These are phyloP conservation scores for Phytophthora ohioensis DNA, from an alignment of 352 stramenopile genomes.

Conservation along the genomic window DNA sequence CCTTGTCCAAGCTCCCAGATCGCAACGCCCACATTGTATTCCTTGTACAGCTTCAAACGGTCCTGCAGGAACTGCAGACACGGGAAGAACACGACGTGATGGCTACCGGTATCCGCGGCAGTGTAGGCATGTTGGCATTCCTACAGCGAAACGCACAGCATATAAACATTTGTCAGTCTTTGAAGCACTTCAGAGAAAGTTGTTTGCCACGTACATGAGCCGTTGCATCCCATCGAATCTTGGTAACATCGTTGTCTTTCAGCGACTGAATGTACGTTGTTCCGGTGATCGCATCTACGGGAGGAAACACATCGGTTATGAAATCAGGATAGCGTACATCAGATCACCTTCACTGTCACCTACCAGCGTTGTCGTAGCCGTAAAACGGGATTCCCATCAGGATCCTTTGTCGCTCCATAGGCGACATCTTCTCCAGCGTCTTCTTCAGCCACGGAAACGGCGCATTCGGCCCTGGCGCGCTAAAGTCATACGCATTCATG, in stretches of 20 bases:
- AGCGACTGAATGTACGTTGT: slow-evolving; percentile 52
- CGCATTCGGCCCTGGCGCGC: slow-evolving; percentile 68
- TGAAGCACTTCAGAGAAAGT: background rate
- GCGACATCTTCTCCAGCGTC: slow-evolving; percentile 60
- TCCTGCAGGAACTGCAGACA: slow-evolving; percentile 85
- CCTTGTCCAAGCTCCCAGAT: slow-evolving; percentile 89
- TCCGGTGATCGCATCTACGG: slow-evolving; percentile 55
- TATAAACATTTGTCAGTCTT: slow-evolving; percentile 6
- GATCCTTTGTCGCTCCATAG: slow-evolving; percentile 60
- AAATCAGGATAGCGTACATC: background rate
- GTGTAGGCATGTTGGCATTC: slow-evolving; percentile 76
- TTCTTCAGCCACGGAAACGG: slow-evolving; percentile 71
- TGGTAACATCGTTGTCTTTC: slow-evolving; percentile 46
- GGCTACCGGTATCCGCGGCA: slow-evolving; percentile 28
- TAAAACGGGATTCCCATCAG: slow-evolving; percentile 85
- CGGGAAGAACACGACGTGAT: slow-evolving; percentile 76
- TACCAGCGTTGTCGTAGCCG: slow-evolving; percentile 80
- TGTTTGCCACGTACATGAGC: slow-evolving; percentile 45
- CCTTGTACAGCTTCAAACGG: slow-evolving; percentile 63
- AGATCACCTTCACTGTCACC: background rate
- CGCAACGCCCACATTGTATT: slow-evolving; percentile 58
- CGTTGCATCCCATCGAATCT: slow-evolving; percentile 60
- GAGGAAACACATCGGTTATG: background rate
- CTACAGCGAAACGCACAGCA: slow-evolving; percentile 30
- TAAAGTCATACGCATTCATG: slow-evolving; percentile 87